Base-by-base conservation (phyloP, 164 flowering plant genomes). In the Taxillus chinensis region DNA sequence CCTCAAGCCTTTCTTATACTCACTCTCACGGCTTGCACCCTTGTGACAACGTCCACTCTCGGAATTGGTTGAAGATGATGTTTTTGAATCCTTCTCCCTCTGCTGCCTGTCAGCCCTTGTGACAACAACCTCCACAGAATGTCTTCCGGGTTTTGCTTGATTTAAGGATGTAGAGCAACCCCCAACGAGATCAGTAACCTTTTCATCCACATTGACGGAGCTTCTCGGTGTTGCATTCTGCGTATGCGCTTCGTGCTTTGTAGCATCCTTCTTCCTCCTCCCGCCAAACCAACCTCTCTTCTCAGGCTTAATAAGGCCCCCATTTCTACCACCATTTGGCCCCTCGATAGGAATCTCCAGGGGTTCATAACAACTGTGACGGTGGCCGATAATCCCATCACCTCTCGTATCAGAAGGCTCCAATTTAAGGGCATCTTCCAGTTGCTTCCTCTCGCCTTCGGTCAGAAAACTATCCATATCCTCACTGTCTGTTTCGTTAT, bases 1-100 rank as follows among this genome's bases (percentile, higher is more conserved):
- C 77, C 96, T 90, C 77, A 93, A 75, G 15, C 99, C 97, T 80
- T 91, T 93, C 74, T 85, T 93, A 67, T 87, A 93, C 70, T 93
- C 99, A 63, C 71, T 90, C 81, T 93, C 99, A 42, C 77, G 82
- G 64, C 59, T 63, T 37, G 72, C 80, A 55, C 84, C 91, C 74
- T 83, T 86, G 41, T 81, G 80, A n/a, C 80, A 67, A 60, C 72
- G 67, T 55, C 74, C 73, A 60, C 57, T 71, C 39, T 83, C 89
- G 62, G 82, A 69, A 61, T 57, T 77, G n/a, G 37, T 9, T 49
- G 89, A 72, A 42, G 82, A 69, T 57, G 83, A 63, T 53, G 71
- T 60, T 65, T 75, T 86, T 38, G 55, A 46, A 13, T 84, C 85
- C 73, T 70, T 80, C 61, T 70, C 80, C 70, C 71, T 86, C 49